A percentile compares a stretch with the other conserved stretches of the same genome.
These are phyloP conservation scores for Talaromyces proteolyticus DNA, from an alignment of 495 filamentous ascomycete genomes.

Conservation along the genomic window DNA sequence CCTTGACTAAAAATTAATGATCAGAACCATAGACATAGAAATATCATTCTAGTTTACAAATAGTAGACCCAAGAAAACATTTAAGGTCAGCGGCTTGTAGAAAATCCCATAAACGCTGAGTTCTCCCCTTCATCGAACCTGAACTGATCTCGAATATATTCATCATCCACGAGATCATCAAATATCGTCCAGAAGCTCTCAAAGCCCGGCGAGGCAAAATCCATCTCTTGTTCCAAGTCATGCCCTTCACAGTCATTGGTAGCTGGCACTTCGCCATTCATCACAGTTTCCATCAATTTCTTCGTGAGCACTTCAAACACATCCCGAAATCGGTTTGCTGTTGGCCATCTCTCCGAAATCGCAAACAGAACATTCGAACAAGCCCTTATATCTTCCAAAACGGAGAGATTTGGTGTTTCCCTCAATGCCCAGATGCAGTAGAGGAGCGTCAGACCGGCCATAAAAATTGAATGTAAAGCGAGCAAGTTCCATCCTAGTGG, in stretches of 20 bases:
- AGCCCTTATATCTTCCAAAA: not conserved
- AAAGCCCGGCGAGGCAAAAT: not conserved
- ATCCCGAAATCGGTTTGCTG: not conserved
- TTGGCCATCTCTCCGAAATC: not conserved
- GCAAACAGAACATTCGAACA: not conserved
- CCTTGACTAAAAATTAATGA: not conserved
- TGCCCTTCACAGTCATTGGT: not conserved
- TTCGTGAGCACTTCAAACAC: not conserved
- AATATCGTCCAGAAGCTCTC: not conserved
- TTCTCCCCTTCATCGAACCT: not conserved
- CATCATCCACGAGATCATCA: not conserved
- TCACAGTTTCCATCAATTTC: not conserved
- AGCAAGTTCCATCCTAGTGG: not conserved
- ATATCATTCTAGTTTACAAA: not conserved
- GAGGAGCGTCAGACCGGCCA: not conserved
- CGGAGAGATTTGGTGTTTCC: not conserved
- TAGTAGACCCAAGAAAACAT: not conserved
- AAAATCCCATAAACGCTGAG: not conserved
- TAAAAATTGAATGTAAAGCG: not conserved
- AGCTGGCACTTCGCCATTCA: not conserved
- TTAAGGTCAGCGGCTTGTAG: not conserved
- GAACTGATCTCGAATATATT: not conserved
- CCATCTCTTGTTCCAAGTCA: not conserved
- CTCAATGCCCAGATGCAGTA: not conserved
- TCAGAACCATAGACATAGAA: not conserved